Evolutionary conservation across 768 basidiomycete genomes (phyloP).

Genomic region (Crucibulum laeve): DNA sequence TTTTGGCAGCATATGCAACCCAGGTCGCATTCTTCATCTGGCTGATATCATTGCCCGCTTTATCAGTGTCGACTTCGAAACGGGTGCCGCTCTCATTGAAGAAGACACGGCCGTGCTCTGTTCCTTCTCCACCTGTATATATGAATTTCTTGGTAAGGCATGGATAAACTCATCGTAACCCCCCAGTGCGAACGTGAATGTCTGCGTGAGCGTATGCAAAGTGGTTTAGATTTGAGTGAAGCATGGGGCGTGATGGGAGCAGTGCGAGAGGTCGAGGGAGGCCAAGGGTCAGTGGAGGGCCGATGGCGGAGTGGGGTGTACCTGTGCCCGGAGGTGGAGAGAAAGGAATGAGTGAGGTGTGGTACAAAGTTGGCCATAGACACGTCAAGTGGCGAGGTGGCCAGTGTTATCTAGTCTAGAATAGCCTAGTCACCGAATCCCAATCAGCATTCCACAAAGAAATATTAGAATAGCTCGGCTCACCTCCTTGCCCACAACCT

Average conservation of each 20-base stretch:
- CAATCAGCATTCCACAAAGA: too few species aligned
- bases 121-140: constrained; percentile 8
- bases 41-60: constrained; percentile 44
- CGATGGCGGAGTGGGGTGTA: constrained; percentile 53
- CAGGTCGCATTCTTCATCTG: constrained; percentile 82
- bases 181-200: constrained; percentile 40
- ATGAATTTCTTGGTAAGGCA: constrained; percentile 22
- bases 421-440: too few species aligned
- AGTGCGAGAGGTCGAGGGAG: constrained; percentile 11
- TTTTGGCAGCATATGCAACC: constrained; percentile 82
- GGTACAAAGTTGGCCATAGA: constrained; percentile 45
- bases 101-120: constrained; percentile 13
- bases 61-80: constrained; percentile 43
- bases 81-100: constrained; percentile 37
- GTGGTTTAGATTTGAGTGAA: constrained; percentile 15
- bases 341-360: constrained; percentile 38
- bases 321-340: constrained; percentile 35
- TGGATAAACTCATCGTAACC: constrained; percentile 46
- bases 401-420: constrained; percentile 26
- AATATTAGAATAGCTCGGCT: constrained; percentile 8
- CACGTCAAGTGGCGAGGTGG: constrained; percentile 36
- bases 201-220: constrained; percentile 12
- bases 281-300: too few species aligned
- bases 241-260: constrained; percentile 4
- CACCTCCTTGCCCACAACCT: constrained; percentile 17